phyloP scores from a whole-genome alignment of 257 asterid species.

The Petunia axillaris region DNA sequence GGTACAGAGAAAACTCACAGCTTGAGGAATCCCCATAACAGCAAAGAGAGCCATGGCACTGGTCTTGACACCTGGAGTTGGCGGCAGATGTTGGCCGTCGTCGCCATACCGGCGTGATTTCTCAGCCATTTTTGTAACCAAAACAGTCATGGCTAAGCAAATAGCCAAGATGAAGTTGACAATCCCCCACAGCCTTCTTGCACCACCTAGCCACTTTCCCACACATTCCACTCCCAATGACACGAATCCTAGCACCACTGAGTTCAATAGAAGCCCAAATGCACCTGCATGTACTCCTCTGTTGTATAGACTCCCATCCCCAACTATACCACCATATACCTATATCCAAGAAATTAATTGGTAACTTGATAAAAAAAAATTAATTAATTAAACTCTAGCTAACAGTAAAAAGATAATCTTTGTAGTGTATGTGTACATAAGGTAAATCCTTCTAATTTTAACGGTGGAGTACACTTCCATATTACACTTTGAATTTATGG shows the following conservation, averaged over 20 bases:
- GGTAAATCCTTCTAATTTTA: too few relatives aligned
- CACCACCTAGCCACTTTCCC: slow-evolving; percentile 46
- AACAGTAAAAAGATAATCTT: too few relatives aligned
- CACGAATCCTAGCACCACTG: slow-evolving; percentile 57
- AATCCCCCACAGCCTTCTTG: slow-evolving; percentile 61
- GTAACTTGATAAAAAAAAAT: too few relatives aligned
- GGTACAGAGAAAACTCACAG: slow-evolving; percentile 40
- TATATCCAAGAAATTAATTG: background rate
- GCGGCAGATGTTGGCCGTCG: slow-evolving; percentile 34
- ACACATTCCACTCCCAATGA: slow-evolving; percentile 48
- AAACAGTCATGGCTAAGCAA: slow-evolving; percentile 59
- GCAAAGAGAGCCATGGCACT: slow-evolving; percentile 65
- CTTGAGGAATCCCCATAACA: slow-evolving; percentile 62
- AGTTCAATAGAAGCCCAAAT: slow-evolving; percentile 58
- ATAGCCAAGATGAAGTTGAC: slow-evolving; percentile 62
- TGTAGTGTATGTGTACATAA: too few relatives aligned
- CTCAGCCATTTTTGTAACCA: slow-evolving; percentile 57
- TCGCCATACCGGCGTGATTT: slow-evolving; percentile 31
- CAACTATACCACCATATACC: slow-evolving; percentile 34
- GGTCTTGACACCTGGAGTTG: slow-evolving; percentile 42
- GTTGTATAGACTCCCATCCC: slow-evolving; percentile 5
- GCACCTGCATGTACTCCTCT: slow-evolving; percentile 68
- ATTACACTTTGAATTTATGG: too few relatives aligned
- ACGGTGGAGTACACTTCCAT: too few relatives aligned
- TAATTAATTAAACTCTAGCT: too few relatives aligned